Percentiles rank a stretch among this genome's conserved stretches.
Conservation (phyloP, 148 eudicot genomes). For the Camellia sinensis region DNA sequence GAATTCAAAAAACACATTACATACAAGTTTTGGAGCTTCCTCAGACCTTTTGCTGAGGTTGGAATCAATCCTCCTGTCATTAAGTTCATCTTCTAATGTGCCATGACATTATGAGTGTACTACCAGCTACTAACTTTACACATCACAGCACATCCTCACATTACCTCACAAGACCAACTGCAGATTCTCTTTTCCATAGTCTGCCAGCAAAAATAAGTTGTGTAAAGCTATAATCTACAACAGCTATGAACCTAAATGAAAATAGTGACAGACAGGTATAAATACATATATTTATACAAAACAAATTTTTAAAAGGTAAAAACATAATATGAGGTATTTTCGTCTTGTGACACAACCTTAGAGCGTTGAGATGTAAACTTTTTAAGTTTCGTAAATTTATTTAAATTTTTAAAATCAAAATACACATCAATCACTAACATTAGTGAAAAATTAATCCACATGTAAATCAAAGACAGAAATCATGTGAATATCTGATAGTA, state of each 20-base stretch:
- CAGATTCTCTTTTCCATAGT: not conserved
- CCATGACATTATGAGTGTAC: not conserved
- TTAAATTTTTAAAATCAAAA: not conserved
- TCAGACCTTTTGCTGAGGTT: slow-evolving; percentile 10
- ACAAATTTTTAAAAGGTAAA: no score
- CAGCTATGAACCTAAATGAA: not conserved
- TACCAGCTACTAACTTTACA: slow-evolving; percentile 14
- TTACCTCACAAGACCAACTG: slow-evolving; percentile 11
- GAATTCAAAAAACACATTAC: slow-evolving; percentile 15
- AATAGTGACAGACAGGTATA: not conserved
- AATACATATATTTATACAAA: not conserved
- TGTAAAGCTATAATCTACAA: not conserved
- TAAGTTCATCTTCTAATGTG: slow-evolving; percentile 8
- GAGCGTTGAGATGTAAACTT: not conserved
- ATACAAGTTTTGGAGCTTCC: slow-evolving; percentile 22
- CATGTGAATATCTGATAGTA: not conserved
- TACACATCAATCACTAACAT: not conserved
- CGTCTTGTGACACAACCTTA: not conserved
- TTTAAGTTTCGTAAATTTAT: not conserved
- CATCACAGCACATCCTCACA: not conserved
- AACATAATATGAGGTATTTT: not conserved
- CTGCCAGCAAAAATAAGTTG: not conserved
- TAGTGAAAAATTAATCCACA: not conserved
- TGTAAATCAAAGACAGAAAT: not conserved
- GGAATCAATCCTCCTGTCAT: not conserved